Evolutionary conservation across 208 protist species (phyloP), one percentile per base, ranked within the genome.

Genomic region (Hexamita inflata): DNA sequence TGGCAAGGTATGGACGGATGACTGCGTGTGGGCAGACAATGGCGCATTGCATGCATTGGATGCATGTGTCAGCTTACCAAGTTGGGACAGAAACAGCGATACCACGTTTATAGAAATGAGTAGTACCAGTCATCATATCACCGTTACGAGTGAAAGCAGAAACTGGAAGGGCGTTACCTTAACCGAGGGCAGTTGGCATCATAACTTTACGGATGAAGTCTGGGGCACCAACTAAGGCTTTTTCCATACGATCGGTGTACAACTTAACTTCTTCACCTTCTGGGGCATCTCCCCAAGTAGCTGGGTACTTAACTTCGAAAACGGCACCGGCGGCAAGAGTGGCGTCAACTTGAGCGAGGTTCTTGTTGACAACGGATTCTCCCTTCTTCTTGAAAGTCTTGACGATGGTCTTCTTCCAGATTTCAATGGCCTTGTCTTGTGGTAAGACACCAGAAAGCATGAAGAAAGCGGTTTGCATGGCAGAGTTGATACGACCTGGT

Each of bases 391-490:
- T 65, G 59, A 82, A 89, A n/a, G 78, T 84, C 42, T 89, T 85
- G 1, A 61, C 42, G 45, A 89, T 82, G 24, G 77, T 68, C 35
- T 88, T 60, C 53, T 85, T 86, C 24, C 88, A 67, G 11, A 86
- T 58, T 19, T 24, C 57, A 30, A 88, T 75, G 24, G 85, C 85
- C 26, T 80, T 9, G 19, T 88, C 85, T 38, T 74, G 7, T 39
- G 80, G 80, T 1, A 83, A 26, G 60, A 89, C 82, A 26, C 76
- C 73, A 42, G 85, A 80, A 19, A 89, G 75, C 34, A 80, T 70
- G 76, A 89, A 89, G 85, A 89, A 89, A 35, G 67, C 84, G 41
- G 86, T 77, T 53, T 89, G 85, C 85, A 89, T 88, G 45, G 87
- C 58, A 82, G 86, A 88, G 66, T 89, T 89, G 60, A 89, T 88